Base-by-base conservation (phyloP, 208 protist species). In the Trypanosoma theileri region DNA sequence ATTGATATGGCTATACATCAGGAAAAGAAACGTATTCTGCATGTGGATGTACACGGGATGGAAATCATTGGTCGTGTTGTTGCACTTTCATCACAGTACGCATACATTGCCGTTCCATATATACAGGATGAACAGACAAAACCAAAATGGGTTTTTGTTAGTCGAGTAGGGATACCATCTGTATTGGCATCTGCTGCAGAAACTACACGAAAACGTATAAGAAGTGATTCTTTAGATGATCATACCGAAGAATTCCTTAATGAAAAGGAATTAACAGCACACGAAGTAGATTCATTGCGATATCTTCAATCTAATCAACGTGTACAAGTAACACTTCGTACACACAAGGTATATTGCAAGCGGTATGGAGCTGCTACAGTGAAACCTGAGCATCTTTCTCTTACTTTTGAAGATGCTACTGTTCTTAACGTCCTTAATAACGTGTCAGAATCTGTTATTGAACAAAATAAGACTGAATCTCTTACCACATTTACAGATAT, bases 41-140 rank as follows among this genome's bases (percentile, higher is more conserved):
- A 95, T 66, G 80, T 70, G 13, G 90, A 95, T 72, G 87, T 81
- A 24, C 65, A 79, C 10, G 90, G 90, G 16, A 82, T 95, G 67
- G 85, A 93, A 69, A 80, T 88, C 52, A 62, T 79, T 21, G 86
- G 75, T 6, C 40, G 84, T 31, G 44, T 91, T 48, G 59, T 92
- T 6, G 90, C 69, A 10, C 53, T 67, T 52, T 91, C 85, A 21
- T 48, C 60, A 22, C 90, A 81, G 13, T 95, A 91, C 75, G 84
- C 84, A 12, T 93, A 93, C 66, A 45, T 92, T 14, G 90, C 78
- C 0, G 79, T 89, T 24, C 88, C 88, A 14, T 72, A 77, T 68
- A 0, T 59, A 17, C 16, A 59, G 1, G 54, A 59, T 8, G 52
- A 42, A 16, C 56, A 59, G 22, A 31, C 3, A n/a, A 28, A 14